Base-by-base conservation (phyloP, 345 rosid genomes). In the Syzygium aromaticum region DNA sequence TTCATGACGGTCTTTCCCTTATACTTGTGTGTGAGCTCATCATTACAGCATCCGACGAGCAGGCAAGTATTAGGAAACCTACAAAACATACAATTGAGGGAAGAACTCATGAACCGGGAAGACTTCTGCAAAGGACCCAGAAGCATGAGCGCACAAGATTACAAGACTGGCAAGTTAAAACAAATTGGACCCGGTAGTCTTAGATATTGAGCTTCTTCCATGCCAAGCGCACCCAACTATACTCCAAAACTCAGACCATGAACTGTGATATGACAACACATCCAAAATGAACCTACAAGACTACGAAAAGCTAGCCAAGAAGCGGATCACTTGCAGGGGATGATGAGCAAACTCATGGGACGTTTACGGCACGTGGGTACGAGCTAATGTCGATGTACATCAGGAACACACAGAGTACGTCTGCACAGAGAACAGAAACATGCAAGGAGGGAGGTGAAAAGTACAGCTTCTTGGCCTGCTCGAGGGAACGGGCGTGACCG, bases 1-100 rank as follows among this genome's bases (percentile, higher is more conserved):
- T 91, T 96, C 98, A 97, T 94, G 11, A 97, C 99, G 85, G 99
- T 97, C 91, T 95, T 97, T 33, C 99, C 99, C 92, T 97, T 97
- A 84, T 85, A 96, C 89, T 89, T 93, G 90, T 97, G 97, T 3
- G 99, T 97, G 90, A 87, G 92, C 83, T 95, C 99, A 88, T 97
- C 99, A 49, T 91, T 97, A 89, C 98, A 97, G 89, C 99, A 97
- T 87, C 99, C 99, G 19, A 97, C 99, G 28, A 97, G 95, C 87
- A 97, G 91, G 82, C 93, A 92, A 11, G 99, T 91, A 84, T 94
- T 92, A 22, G 99, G 97, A 87, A 97, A 96, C 94, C 99, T 97
- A 87, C 82, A 59, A 80, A 40, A 54, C 83, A 53, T 23, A 84
- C 82, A 73, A 73, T 73, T 0, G n/a, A 77, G 14, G 77, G 19